These are phyloP conservation scores for Talaromyces sp. DNA, from an alignment of 2,329 filamentous ascomycete genomes.

Conservation along the genomic window DNA sequence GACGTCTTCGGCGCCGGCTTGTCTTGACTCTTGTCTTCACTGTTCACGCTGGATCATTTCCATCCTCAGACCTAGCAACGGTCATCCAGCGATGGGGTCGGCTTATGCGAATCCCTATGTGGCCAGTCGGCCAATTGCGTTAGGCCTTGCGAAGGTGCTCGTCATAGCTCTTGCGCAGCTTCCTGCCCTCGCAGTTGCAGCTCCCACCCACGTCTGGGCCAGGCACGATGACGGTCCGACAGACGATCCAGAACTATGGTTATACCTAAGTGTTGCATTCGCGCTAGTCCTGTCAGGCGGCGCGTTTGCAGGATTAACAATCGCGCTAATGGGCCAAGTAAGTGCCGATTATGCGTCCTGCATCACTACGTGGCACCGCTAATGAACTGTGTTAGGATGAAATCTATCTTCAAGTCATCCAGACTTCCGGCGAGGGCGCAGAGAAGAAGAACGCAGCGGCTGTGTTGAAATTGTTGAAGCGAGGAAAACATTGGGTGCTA, in stretches of 20 bases:
- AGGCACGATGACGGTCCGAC: slow-evolving; percentile 44
- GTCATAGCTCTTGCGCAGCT: slow-evolving; percentile 33
- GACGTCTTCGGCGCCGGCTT: background rate
- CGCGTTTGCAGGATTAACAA: slow-evolving; percentile 87
- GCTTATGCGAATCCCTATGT: slow-evolving; percentile 25
- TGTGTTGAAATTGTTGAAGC: slow-evolving; percentile 74
- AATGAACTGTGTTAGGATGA: slow-evolving; percentile 63
- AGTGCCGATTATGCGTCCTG: background rate
- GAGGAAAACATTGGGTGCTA: slow-evolving; percentile 96
- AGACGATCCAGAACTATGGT: slow-evolving; percentile 66
- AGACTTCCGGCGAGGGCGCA: slow-evolving; percentile 75
- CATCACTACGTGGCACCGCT: background rate
- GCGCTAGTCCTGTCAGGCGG: slow-evolving; percentile 81
- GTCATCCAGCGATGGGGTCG: slow-evolving; percentile 14
- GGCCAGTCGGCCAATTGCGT: slow-evolving; percentile 33
- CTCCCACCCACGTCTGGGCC: slow-evolving; percentile 19
- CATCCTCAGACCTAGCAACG: background rate
- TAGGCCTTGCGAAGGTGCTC: slow-evolving; percentile 39
- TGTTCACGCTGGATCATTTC: background rate
- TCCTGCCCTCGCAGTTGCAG: slow-evolving; percentile 36
- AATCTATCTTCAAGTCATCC: slow-evolving; percentile 93
- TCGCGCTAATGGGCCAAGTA: slow-evolving; percentile 59
- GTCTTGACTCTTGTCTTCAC: background rate
- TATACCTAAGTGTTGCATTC: slow-evolving; percentile 74
- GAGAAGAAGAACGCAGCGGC: slow-evolving; percentile 80